Conservation (phyloP, 306 rosid species). For the Dryas alaskensis region DNA sequence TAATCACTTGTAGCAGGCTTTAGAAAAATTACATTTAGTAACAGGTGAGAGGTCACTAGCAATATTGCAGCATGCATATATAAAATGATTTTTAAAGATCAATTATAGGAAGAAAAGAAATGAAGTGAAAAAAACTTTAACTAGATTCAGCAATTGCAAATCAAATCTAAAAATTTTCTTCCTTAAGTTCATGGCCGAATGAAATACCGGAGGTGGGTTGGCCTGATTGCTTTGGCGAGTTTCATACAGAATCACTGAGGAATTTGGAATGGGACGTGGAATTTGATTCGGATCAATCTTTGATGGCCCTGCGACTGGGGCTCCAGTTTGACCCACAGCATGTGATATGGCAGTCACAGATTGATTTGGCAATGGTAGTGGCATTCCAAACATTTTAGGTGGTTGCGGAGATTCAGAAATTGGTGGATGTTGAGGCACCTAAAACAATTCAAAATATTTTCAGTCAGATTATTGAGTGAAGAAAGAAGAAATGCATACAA, state of each 20-base stretch:
- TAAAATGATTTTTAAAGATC: background rate
- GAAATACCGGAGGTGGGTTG: constrained; percentile 87
- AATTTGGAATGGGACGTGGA: constrained; percentile 85
- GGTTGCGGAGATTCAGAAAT: constrained; percentile 56
- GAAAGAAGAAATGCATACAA: constrained; percentile 17
- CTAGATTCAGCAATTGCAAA: background rate
- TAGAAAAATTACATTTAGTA: constrained; percentile 23
- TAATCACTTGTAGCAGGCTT: constrained; percentile 94
- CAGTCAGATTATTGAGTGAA: constrained; percentile 15
- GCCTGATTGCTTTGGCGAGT: constrained; percentile 92
- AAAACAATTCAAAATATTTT: constrained; percentile 17
- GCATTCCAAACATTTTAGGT: constrained; percentile 83
- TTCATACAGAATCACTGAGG: constrained; percentile 66
- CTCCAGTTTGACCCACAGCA: constrained; percentile 83
- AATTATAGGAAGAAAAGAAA: background rate
- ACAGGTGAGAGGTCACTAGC: constrained; percentile 1
- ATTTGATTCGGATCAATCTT: constrained; percentile 97
- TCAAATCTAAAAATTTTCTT: constrained; percentile 4
- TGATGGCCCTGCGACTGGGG: constrained; percentile 77
- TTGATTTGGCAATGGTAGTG: constrained; percentile 74
- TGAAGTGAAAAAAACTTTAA: background rate
- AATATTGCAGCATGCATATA: constrained; percentile 18
- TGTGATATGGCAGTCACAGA: constrained; percentile 83
- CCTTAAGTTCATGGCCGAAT: too few relatives aligned
- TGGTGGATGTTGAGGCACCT: constrained; percentile 63